Evolutionary conservation across 768 basidiomycete genomes (phyloP).

Genomic region (Xerocomellus intermedius): DNA sequence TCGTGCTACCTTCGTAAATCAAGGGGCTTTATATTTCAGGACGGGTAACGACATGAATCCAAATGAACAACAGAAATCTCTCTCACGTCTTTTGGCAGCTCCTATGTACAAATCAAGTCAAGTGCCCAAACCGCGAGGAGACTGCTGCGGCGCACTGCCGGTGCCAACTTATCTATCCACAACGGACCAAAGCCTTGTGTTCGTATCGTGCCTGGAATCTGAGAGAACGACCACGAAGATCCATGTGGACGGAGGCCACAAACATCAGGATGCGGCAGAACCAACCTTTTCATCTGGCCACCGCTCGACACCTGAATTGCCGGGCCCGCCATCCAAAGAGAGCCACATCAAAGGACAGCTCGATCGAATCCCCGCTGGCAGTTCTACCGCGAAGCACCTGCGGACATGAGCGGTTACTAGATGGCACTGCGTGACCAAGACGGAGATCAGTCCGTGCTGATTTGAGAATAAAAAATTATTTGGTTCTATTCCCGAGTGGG

Average conservation of each 20-base stretch:
- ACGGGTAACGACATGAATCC: not conserved
- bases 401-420: slow-evolving; percentile 9
- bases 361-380: not conserved
- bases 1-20: not conserved
- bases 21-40: not conserved
- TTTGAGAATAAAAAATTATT: not conserved
- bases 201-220: slow-evolving; percentile 19
- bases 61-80: not conserved
- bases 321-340: not conserved
- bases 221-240: not conserved
- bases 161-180: not conserved
- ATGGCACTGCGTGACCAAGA: not conserved
- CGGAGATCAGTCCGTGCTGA: slow-evolving; percentile 9
- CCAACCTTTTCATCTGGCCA: not conserved
- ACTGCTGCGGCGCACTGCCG: slow-evolving; percentile 5
- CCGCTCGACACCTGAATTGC: slow-evolving; percentile 4
- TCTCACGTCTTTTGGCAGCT: not conserved
- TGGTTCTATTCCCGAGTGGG: not conserved
- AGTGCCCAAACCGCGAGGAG: not conserved
- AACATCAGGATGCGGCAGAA: not conserved
- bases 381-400: slow-evolving; percentile 24
- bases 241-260: not conserved
- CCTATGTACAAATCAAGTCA: not conserved
- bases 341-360: not conserved
- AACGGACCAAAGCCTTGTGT: not conserved